These are phyloP conservation scores for Monilinia vaccinii-corymbosi DNA, from an alignment of 2,329 filamentous ascomycete genomes.

Conservation along the genomic window DNA sequence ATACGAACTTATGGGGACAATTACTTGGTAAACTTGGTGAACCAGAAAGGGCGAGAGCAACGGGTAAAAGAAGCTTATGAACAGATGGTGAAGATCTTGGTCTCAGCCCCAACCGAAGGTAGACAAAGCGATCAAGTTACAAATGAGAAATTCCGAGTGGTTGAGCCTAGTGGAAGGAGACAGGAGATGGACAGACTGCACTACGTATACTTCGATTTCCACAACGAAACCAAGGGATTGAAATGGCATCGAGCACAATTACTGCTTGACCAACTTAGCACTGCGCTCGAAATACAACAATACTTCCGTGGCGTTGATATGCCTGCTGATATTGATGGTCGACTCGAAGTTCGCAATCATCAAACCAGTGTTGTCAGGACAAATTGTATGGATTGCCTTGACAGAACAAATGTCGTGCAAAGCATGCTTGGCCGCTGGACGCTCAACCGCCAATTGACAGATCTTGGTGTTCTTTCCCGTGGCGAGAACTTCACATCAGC, in stretches of 20 bases:
- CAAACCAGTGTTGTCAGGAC: slow-evolving; percentile 91
- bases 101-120: slow-evolving; percentile 58
- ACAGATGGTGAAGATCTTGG: slow-evolving; percentile 69
- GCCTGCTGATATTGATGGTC: slow-evolving; percentile 59
- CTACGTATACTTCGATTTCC: slow-evolving; percentile 98
- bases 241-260: slow-evolving; percentile 87
- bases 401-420: slow-evolving; percentile 95
- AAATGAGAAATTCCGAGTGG: slow-evolving; percentile 70
- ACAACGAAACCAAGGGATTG: slow-evolving; percentile 92
- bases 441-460: slow-evolving; percentile 78
- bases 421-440: slow-evolving; percentile 91
- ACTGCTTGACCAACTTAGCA: slow-evolving; percentile 71
- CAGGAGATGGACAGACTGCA: slow-evolving; percentile 75
- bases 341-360: slow-evolving; percentile 67
- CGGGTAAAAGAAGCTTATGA: slow-evolving; percentile 91
- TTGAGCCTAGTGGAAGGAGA: slow-evolving; percentile 52
- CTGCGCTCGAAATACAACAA: slow-evolving; percentile 66
- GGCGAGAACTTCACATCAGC: slow-evolving; percentile 70
- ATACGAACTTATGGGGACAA: slow-evolving; percentile 92
- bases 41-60: slow-evolving; percentile 87
- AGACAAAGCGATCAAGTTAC: slow-evolving; percentile 56
- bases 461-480: slow-evolving; percentile 67
- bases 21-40: slow-evolving; percentile 94
- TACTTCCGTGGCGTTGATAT: slow-evolving; percentile 92
- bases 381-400: slow-evolving; percentile 98